Evolutionary conservation across 805 yeast species (phyloP).

Genomic region (Ogataea trehaloabstinens): DNA sequence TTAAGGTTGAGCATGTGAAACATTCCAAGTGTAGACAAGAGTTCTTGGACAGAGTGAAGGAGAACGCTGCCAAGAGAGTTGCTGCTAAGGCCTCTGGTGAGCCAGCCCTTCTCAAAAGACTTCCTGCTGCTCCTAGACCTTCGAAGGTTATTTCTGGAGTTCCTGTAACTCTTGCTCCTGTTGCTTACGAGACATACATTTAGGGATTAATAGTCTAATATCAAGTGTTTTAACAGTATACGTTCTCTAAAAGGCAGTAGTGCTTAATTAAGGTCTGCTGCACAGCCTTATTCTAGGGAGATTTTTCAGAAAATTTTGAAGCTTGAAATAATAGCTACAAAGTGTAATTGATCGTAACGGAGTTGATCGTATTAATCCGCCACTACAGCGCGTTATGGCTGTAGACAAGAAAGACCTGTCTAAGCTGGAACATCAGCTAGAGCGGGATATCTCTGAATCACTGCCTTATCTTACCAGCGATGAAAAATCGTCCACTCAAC

Average conservation of each 20-base stretch:
- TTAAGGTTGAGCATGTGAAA: slow-evolving; percentile 98
- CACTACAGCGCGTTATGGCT: no score
- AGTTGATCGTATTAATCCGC: no score
- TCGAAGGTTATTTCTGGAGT: slow-evolving; percentile 80
- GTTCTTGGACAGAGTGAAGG: slow-evolving; percentile 97
- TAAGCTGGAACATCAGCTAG: slow-evolving; percentile 20
- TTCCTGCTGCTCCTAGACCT: slow-evolving; percentile 97
- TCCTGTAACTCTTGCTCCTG: slow-evolving; percentile 98
- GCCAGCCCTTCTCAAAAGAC: slow-evolving; percentile 92
- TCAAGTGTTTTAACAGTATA: no score
- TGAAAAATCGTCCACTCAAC: slow-evolving; percentile 62
- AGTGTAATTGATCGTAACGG: no score
- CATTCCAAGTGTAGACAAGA: slow-evolving; percentile 99
- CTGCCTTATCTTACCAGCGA: slow-evolving; percentile 66
- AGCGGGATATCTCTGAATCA: slow-evolving; percentile 55
- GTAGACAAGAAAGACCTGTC: no score
- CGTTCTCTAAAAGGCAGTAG: no score
- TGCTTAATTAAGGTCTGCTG: no score
- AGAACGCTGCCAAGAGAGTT: slow-evolving; percentile 87
- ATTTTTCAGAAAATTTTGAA: no score
- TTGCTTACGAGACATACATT: slow-evolving; percentile 99
- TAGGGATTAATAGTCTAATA: no score
- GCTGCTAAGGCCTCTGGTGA: slow-evolving; percentile 96
- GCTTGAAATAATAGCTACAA: no score
- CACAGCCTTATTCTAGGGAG: no score